Conservation (phyloP, 768 basidiomycete species). For the Tylopilus rubrobrunneus region DNA sequence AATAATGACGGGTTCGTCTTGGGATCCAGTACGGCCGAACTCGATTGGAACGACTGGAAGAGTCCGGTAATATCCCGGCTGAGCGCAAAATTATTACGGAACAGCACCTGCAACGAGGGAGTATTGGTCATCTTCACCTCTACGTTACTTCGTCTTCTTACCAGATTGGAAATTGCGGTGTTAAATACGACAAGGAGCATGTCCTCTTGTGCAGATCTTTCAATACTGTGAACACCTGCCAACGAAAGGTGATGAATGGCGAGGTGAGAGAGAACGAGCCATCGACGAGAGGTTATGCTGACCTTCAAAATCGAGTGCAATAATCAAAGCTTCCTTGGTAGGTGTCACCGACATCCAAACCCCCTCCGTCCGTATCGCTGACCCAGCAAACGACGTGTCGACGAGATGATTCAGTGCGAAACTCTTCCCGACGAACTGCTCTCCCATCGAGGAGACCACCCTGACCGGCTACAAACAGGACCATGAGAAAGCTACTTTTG, state of each 20-base stretch:
- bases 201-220: conserved; percentile 61
- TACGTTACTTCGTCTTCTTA: conserved; percentile 30
- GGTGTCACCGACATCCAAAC: conserved; percentile 67
- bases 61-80: conserved; percentile 57
- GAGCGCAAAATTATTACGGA: conserved; percentile 63
- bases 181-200: conserved; percentile 62
- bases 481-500: neutral
- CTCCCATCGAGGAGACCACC: conserved; percentile 66
- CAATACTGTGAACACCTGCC: conserved; percentile 57
- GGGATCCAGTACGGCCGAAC: conserved; percentile 56
- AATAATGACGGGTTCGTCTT: conserved; percentile 55
- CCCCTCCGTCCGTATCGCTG: conserved; percentile 59
- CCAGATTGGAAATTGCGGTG: conserved; percentile 61
- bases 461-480: conserved; percentile 43
- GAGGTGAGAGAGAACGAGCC: neutral
- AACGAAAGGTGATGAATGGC: neutral
- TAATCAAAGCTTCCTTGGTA: conserved; percentile 47
- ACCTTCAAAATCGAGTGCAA: conserved; percentile 68
- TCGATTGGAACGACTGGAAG: conserved; percentile 60
- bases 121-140: neutral
- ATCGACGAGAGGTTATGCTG: neutral
- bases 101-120: conserved; percentile 43
- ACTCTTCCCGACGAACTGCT: conserved; percentile 61
- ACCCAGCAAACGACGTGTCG: conserved; percentile 61
- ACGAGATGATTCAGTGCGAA: conserved; percentile 55